phyloP scores from a whole-genome alignment of 345 rosid species.

The Bruguiera parviflora region DNA sequence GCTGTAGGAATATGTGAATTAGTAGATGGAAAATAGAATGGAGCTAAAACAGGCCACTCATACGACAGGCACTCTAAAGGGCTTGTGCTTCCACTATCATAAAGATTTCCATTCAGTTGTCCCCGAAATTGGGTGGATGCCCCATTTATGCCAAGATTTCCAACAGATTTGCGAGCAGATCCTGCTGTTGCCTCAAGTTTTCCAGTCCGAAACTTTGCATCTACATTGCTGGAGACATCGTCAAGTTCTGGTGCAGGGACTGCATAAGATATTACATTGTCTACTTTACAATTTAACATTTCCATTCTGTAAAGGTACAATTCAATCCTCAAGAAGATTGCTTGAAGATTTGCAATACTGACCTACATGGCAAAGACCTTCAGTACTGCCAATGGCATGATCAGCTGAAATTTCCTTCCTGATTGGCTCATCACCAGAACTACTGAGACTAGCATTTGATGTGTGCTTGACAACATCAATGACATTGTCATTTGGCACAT shows the following conservation, averaged over 20 bases:
- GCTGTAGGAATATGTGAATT: conserved; percentile 80
- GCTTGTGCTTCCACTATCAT: conserved; percentile 32
- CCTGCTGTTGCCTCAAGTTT: conserved; percentile 29
- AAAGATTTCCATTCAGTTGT: conserved; percentile 34
- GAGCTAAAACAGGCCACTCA: conserved; percentile 83
- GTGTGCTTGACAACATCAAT: conserved; percentile 14
- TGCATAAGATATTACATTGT: conserved; percentile 26
- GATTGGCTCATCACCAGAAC: conserved; percentile 36
- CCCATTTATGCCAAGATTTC: conserved; percentile 35
- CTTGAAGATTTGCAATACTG: conserved; percentile 19
- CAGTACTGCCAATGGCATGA: conserved; percentile 25
- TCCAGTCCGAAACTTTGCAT: conserved; percentile 24
- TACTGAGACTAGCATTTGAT: conserved; percentile 22
- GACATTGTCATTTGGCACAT: conserved; percentile 21
- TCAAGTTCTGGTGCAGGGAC: conserved; percentile 26
- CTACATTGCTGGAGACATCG: conserved; percentile 30
- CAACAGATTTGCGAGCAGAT: conserved; percentile 28
- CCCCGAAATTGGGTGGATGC: conserved; percentile 34
- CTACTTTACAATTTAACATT: conserved; percentile 25
- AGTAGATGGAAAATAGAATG: conserved; percentile 65
- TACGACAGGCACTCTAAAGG: conserved; percentile 60
- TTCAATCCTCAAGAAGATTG: conserved; percentile 22
- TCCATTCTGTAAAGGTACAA: conserved; percentile 23
- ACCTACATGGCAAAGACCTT: conserved; percentile 20
- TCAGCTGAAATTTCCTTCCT: conserved; percentile 31